phyloP scores from a whole-genome alignment of 108 stramenopile genomes.

The Stephanodiscus minutulus region DNA sequence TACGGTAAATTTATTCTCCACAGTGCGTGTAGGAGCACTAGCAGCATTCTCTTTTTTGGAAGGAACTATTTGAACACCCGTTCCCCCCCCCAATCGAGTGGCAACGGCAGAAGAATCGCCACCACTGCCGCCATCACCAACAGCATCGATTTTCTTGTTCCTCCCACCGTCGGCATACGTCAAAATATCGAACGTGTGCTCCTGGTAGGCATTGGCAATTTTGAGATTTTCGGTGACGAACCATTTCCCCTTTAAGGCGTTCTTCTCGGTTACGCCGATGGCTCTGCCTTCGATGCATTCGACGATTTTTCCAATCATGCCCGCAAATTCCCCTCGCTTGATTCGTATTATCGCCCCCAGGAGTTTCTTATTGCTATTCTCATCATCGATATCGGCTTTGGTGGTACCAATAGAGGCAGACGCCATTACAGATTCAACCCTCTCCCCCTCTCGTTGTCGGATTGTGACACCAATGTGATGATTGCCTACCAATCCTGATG shows the following conservation, averaged over 20 bases:
- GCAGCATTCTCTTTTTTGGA: neutral
- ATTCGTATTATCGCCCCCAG: neutral
- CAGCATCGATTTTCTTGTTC: neutral
- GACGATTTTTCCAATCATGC: conserved; percentile 2
- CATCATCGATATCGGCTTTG: neutral
- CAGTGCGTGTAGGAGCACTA: neutral
- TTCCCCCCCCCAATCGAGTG: neutral
- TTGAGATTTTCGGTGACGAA: conserved; percentile 17
- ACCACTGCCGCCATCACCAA: conserved; percentile 6
- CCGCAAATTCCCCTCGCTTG: neutral
- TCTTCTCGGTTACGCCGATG: neutral
- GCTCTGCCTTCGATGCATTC: neutral
- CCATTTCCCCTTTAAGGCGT: conserved; percentile 11
- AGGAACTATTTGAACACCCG: no score
- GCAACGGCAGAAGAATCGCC: no score
- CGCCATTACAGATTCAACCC: no score
- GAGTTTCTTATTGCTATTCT: neutral
- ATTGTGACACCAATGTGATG: neutral
- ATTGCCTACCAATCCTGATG: neutral
- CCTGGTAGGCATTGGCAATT: conserved; percentile 10
- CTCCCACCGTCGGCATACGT: conserved; percentile 5
- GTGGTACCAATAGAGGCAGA: neutral
- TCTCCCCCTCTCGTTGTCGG: no score
- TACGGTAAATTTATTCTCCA: neutral
- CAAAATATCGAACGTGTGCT: conserved; percentile 10